Evolutionary conservation across 2,329 filamentous ascomycete species (phyloP).

Genomic region (Aquanectria penicillioides): DNA sequence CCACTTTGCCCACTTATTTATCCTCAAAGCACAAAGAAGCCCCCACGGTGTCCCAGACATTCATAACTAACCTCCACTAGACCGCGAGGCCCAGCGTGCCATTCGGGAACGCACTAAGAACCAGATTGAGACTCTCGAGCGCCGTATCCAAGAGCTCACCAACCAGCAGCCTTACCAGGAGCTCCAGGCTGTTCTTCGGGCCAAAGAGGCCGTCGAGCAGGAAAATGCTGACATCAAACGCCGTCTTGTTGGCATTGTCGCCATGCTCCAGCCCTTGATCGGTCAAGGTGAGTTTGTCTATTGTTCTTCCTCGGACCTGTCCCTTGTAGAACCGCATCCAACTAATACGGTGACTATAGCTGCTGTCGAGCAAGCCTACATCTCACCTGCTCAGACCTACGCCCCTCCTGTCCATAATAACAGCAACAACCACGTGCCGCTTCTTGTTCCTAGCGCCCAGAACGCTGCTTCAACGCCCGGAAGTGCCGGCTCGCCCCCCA

Average conservation of each 20-base stretch:
- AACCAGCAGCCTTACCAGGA: slow-evolving; percentile 86
- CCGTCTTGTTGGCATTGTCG: slow-evolving; percentile 72
- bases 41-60: slow-evolving; percentile 1
- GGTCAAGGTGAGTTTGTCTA: slow-evolving; percentile 37
- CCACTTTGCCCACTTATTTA: slow-evolving; percentile 1
- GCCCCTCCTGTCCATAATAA: slow-evolving; percentile 35
- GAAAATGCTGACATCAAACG: slow-evolving; percentile 84
- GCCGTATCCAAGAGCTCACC: slow-evolving; percentile 78
- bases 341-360: slow-evolving; percentile 24
- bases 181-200: slow-evolving; percentile 76
- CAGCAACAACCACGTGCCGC: slow-evolving; percentile 34
- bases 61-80: slow-evolving; percentile 53
- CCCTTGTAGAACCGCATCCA: neutral
- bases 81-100: slow-evolving; percentile 85
- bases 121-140: slow-evolving; percentile 80
- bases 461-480: slow-evolving; percentile 40
- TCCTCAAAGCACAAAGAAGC: neutral
- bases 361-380: slow-evolving; percentile 44
- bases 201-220: slow-evolving; percentile 80
- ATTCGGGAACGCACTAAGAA: slow-evolving; percentile 85
- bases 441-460: too few relatives aligned
- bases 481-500: slow-evolving; percentile 38
- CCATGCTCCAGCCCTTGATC: slow-evolving; percentile 70
- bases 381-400: slow-evolving; percentile 46
- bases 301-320: too few relatives aligned